phyloP scores from a whole-genome alignment of 495 filamentous ascomycete genomes.

The Aspergillus sclerotiicarbonarius region DNA sequence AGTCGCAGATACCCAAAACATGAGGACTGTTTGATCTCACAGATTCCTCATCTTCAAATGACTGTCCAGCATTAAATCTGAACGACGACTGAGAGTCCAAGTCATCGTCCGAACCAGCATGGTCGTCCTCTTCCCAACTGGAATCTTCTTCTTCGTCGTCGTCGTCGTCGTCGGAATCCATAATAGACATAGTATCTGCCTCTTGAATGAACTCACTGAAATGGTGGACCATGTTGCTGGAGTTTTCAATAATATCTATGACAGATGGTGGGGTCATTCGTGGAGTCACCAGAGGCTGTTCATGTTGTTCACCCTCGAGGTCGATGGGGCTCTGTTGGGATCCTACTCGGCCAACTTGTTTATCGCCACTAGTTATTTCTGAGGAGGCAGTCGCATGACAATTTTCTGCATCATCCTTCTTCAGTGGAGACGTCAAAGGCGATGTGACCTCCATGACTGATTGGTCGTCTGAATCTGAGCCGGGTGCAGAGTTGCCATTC shows the following conservation, averaged over 20 bases:
- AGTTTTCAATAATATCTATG: neutral
- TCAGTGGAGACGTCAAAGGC: slow-evolving; percentile 20
- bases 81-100: slow-evolving; percentile 6
- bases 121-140: slow-evolving; percentile 12
- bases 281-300: slow-evolving; percentile 23
- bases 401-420: slow-evolving; percentile 7
- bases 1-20: neutral
- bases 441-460: slow-evolving; percentile 22
- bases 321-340: slow-evolving; percentile 18
- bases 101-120: slow-evolving; percentile 10
- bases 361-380: neutral
- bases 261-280: slow-evolving; percentile 24
- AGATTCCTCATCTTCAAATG: slow-evolving; percentile 1
- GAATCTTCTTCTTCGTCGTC: neutral
- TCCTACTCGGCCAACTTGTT: neutral
- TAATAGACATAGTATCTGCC: slow-evolving; percentile 1
- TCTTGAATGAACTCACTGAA: slow-evolving; percentile 4
- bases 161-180: neutral
- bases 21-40: neutral
- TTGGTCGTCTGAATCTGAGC: slow-evolving; percentile 20
- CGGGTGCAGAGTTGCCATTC: slow-evolving; percentile 16
- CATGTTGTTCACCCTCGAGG: slow-evolving; percentile 11
- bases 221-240: slow-evolving; percentile 9
- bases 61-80: slow-evolving; percentile 11
- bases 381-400: neutral